phyloP scores from a whole-genome alignment of 2,329 filamentous ascomycete genomes.

The Diaporthe ampelina region DNA sequence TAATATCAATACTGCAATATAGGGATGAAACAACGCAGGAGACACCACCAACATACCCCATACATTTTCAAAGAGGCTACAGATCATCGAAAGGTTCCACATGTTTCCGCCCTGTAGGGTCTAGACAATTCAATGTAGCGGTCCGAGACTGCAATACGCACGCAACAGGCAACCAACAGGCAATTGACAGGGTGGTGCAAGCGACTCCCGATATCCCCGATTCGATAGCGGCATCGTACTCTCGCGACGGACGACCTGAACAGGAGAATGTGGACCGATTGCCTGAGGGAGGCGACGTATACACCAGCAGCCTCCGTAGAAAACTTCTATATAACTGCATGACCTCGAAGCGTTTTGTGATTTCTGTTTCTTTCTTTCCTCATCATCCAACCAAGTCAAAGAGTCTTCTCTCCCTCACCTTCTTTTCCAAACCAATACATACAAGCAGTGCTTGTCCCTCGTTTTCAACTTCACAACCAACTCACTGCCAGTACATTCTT shows the following conservation, averaged over 20 bases:
- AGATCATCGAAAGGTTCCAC: constrained; percentile 10
- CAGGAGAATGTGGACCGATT: constrained; percentile 7
- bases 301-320: not conserved
- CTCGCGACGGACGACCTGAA: not conserved
- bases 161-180: not conserved
- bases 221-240: not conserved
- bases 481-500: not conserved
- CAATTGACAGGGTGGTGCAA: not conserved
- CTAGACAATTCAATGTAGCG: not conserved
- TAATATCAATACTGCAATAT: constrained; percentile 16
- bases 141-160: not conserved
- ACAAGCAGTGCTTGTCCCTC: constrained; percentile 37
- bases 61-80: constrained; percentile 9
- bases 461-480: not conserved
- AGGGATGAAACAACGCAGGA: constrained; percentile 30
- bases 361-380: constrained; percentile 1
- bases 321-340: constrained; percentile 20
- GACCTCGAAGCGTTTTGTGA: not conserved
- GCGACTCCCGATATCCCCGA: constrained; percentile 18
- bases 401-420: constrained; percentile 14
- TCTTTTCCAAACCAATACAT: constrained; percentile 18
- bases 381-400: constrained; percentile 36
- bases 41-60: constrained; percentile 10
- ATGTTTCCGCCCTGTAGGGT: constrained; percentile 19
- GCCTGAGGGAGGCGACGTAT: not conserved